Base-by-base conservation (phyloP, 768 basidiomycete species). In the Suillus weaverae region DNA sequence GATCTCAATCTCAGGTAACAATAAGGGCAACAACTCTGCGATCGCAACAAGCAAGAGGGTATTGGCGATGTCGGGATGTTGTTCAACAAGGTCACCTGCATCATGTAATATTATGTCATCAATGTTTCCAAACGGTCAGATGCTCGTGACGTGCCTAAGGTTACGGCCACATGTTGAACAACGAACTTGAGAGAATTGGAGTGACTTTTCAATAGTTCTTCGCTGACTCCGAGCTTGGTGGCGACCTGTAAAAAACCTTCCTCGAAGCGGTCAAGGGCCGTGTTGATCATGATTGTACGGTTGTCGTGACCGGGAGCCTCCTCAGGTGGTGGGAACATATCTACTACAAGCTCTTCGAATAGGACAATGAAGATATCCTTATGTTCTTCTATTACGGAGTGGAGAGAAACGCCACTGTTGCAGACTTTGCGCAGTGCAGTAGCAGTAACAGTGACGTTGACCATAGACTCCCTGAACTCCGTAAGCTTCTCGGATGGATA, bases 51-150 rank as follows among this genome's bases (percentile, higher is more conserved):
- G 61, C 22, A 79, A 54, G 18, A 81, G 26, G 10, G 63, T 56
- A 8, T 64, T 62, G 14, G 76, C 53, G 1, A 80, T 64, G 20
- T 60, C 51, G 11, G 80, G 79, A 55, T 81, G 79, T 32, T 77
- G 72, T 62, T 81, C 79, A 3, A 68, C 69, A 7, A 81, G 61
- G 46, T 80, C 77, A 16, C 78, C 80, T 80, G 36, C 30, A 35
- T 61, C 56, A 30, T 39, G 14, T 22, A 4, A 26, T 39, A 18
- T n/a, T 20, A 33, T 16, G 5, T 7, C 22, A 20, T 39, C 18
- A 44, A 46, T 11, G 7, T 62, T 57, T 38, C 4, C 35, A 16
- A n/a, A 63, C 2, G 8, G 20, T 14, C 7, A 22, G n/a, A 8
- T 22, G 11, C 16, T 50, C 26, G 14, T 8, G 39, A 51, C 32